Evolutionary conservation across 345 rosid species (phyloP).

Genomic region (Microthlaspi erraticum): DNA sequence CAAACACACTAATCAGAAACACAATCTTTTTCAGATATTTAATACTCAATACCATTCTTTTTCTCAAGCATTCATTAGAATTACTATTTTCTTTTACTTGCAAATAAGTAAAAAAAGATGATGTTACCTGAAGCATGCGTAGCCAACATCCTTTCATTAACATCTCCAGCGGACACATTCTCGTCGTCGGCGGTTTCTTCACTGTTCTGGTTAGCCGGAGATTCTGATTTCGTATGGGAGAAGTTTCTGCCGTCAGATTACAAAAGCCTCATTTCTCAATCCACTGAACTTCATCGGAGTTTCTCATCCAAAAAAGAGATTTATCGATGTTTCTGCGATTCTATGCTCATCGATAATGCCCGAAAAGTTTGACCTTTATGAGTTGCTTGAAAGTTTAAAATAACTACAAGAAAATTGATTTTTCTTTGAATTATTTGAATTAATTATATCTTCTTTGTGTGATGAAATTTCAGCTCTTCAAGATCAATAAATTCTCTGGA

Average conservation of each 20-base stretch:
- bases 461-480: conserved; percentile 54
- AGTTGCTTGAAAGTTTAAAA: background rate
- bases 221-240: conserved; percentile 66
- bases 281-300: conserved; percentile 12
- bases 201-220: conserved; percentile 60
- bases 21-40: no score
- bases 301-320: conserved; percentile 68
- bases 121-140: conserved; percentile 68
- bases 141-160: conserved; percentile 57
- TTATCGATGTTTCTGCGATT: conserved; percentile 53
- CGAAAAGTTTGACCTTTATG: conserved; percentile 44
- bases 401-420: background rate
- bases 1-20: background rate
- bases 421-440: background rate
- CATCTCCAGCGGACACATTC: conserved; percentile 66
- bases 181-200: conserved; percentile 55
- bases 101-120: conserved; percentile 11
- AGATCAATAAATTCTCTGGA: conserved; percentile 64
- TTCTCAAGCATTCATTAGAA: background rate
- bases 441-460: background rate
- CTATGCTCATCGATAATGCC: conserved; percentile 56
- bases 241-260: conserved; percentile 59
- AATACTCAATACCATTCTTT: background rate
- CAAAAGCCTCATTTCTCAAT: conserved; percentile 39
- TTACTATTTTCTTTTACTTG: background rate